A percentile compares a stretch with the other conserved stretches of the same genome.
phyloP scores from a whole-genome alignment of 2,329 filamentous ascomycete species.

The Trichoderma guizhouense region DNA sequence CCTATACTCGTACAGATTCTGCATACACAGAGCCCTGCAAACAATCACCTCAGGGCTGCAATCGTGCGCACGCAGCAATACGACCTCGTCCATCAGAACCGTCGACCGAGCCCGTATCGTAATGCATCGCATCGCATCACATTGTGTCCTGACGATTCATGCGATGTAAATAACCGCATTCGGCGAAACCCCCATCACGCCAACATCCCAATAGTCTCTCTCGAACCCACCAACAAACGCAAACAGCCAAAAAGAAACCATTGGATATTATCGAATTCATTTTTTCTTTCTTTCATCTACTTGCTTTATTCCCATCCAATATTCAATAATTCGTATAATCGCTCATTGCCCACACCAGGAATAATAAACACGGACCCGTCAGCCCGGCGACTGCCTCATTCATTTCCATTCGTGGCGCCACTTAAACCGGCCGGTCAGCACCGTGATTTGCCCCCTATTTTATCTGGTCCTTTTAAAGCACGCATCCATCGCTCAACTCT shows the following conservation, averaged over 20 bases:
- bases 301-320: background rate
- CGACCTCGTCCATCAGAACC: too few relatives aligned
- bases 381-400: background rate
- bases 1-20: background rate
- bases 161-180: background rate
- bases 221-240: background rate
- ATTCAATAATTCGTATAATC: background rate
- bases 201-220: background rate
- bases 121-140: background rate
- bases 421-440: background rate
- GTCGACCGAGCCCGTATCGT: too few relatives aligned
- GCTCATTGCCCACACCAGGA: background rate
- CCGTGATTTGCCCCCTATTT: background rate
- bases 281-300: background rate
- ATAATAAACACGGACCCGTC: background rate
- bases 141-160: background rate
- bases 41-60: background rate
- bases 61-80: background rate
- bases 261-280: background rate
- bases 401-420: background rate
- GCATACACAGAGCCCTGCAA: background rate
- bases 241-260: background rate
- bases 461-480: background rate
- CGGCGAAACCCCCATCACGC: background rate
- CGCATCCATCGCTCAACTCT: background rate